A percentile compares a stretch with the other conserved stretches of the same genome.
These are phyloP conservation scores for Colletotrichum endophyticum DNA, from an alignment of 2,329 filamentous ascomycete species.

Conservation along the genomic window DNA sequence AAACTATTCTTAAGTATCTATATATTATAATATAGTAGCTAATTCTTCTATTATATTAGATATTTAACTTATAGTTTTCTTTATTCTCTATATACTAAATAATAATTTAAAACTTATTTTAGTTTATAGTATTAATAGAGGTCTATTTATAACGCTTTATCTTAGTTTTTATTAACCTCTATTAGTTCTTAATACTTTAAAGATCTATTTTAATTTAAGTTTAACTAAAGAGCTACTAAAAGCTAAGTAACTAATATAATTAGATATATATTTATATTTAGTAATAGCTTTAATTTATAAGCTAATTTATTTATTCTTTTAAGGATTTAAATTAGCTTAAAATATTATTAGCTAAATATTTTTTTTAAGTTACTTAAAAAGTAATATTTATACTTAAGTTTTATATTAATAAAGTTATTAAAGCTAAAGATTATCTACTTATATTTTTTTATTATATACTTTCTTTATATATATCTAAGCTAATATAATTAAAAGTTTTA, in stretches of 20 bases:
- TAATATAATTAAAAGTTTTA: background rate
- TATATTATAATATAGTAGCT: background rate
- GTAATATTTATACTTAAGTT: too few relatives aligned
- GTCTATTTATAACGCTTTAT: background rate
- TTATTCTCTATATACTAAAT: background rate
- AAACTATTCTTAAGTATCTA: background rate
- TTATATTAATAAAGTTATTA: background rate
- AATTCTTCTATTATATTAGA: background rate
- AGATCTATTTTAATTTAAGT: too few relatives aligned
- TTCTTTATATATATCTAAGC: background rate
- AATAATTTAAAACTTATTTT: background rate
- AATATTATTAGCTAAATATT: too few relatives aligned
- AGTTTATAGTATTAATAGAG: background rate
- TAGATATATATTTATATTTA: background rate
- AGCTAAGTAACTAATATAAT: background rate
- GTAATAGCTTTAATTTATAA: background rate
- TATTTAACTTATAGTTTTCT: background rate
- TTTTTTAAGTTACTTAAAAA: too few relatives aligned
- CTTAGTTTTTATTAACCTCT: background rate
- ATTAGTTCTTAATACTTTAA: background rate
- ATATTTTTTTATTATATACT: background rate
- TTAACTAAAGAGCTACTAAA: rapidly evolving
- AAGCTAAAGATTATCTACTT: background rate
- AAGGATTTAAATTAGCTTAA: rapidly evolving
- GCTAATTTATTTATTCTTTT: too few relatives aligned